Percentiles rank a stretch among this genome's conserved stretches.
phyloP scores from a whole-genome alignment of 2,329 filamentous ascomycete genomes.

The Dactylellina leptospora region DNA sequence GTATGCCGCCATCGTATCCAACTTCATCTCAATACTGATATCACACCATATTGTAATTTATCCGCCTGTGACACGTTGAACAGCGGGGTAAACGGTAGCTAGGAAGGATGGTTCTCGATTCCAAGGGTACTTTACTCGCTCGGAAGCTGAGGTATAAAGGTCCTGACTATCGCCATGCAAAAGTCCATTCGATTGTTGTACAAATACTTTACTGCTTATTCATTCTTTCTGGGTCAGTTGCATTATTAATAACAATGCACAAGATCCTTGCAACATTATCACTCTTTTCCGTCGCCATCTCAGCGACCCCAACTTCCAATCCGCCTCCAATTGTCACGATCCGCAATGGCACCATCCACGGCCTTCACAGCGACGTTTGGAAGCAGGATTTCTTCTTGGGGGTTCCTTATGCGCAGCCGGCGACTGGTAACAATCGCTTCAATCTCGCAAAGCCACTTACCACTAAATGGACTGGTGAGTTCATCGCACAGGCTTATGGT shows the following conservation, averaged over 20 bases:
- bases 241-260: slow-evolving; percentile 6
- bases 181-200: no score
- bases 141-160: no score
- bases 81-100: no score
- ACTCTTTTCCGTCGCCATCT: slow-evolving; percentile 8
- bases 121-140: no score
- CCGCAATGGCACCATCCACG: slow-evolving; percentile 64
- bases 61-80: no score
- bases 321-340: slow-evolving; percentile 17
- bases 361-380: slow-evolving; percentile 61
- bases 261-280: slow-evolving; percentile 16
- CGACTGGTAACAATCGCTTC: slow-evolving; percentile 65
- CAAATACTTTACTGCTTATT: neutral
- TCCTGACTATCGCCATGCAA: no score
- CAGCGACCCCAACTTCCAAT: slow-evolving; percentile 4
- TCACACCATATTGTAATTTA: no score
- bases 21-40: no score
- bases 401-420: slow-evolving; percentile 69
- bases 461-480: slow-evolving; percentile 53
- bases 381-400: slow-evolving; percentile 66
- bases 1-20: no score
- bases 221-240: neutral
- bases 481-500: slow-evolving; percentile 25
- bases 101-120: no score
- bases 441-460: slow-evolving; percentile 59